Evolutionary conservation across 1,139 yeast species (phyloP), one percentile per base, ranked within the genome.

Genomic region (Saccharomyces hybrid): DNA sequence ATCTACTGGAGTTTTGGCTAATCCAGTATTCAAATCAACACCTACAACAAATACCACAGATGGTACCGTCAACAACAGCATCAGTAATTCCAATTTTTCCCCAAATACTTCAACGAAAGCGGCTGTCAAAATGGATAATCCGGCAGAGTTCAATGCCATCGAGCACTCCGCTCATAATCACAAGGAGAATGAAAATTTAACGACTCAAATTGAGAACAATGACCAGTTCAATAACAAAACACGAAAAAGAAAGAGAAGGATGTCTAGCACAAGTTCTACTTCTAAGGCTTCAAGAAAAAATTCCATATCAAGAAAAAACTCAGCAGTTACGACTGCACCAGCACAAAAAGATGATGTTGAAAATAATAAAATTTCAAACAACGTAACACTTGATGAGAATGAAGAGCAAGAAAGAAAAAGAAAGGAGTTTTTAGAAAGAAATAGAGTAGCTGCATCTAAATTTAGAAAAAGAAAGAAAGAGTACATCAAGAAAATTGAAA

Each of bases 381-480:
- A 47, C 38, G 55, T 46, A 47, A 56, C 51, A 42, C 61, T 58
- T 23, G 54, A 56, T 46, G 59, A 63, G 32, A 67, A 60, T 27
- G 73, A 66, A 52, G 70, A 64, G 5, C 61, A 81, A 48, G 88
- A 80, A 50, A 93, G 86, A 49, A 89, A 87, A 67, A 80, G 98
- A 32, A 83, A 83, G 68, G 84, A 79, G 61, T 93, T 93, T 63
- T 73, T 93, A 61, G 99, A 93, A 69, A 78, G 98, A 58, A 93
- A 93, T 70, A 78, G 99, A 58, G 82, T 93, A 13, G 99, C 99
- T 0, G 99, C 99, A 0, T 83, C 95, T 44, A 91, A 90, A 70
- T 95, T 98, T 74, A 82, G 99, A 56, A 96, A 88, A 71, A 81
- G 97, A 53, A 95, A 93, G 78, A 93, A 95, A 73, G 91, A 88